Base-by-base conservation (phyloP, 139 green algal genomes). In the Monoraphidium neglectum region DNA sequence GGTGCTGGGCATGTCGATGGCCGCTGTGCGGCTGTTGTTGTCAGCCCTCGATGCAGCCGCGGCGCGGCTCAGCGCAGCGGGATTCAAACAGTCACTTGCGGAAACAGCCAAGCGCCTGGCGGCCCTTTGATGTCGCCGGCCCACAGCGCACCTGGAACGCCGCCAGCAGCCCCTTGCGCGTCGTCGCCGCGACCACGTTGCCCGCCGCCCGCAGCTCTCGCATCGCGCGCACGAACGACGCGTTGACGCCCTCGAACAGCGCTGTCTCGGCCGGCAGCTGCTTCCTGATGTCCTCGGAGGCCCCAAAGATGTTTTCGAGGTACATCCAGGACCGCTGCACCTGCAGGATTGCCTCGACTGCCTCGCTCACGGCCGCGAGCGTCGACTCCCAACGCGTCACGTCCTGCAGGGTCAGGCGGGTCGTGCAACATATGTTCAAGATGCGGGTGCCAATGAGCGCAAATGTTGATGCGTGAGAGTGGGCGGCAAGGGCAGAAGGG, bases 221-320 rank as follows among this genome's bases (percentile, higher is more conserved):
- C 88, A 95, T 95, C 36, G 69, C 54, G 15, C 66, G 74, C 76
- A 83, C 81, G 74, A 95, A 95, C 35, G 80, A 82, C 26, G 74
- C 73, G 77, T 95, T 83, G 61, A 95, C 89, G 32, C 63, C 78
- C 38, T 93, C 87, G 83, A 95, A 95, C 85, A 93, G 89, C 70
- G 83, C 76, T 43, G 69, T 79, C 81, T 92, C 85, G 49, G 82
- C 53, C 8, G 93, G 93, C 66, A 97, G 87, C 90, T 97, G 92
- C 88, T 94, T 95, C 62, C 88, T 90, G 71, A 97, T 97, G 83
- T 96, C 92, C 81, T 97, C 93, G 32, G 73, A 89, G 56, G 90
- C 93, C n/a, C 95, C 84, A 78, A 97, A 97, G 76, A 97, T 95
- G 78, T 95, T 96, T 80, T 97, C 93, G 56, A 97, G 79, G 84